Evolutionary conservation across 805 yeast genomes (phyloP).

Genomic region (Lipomyces oligophaga): DNA sequence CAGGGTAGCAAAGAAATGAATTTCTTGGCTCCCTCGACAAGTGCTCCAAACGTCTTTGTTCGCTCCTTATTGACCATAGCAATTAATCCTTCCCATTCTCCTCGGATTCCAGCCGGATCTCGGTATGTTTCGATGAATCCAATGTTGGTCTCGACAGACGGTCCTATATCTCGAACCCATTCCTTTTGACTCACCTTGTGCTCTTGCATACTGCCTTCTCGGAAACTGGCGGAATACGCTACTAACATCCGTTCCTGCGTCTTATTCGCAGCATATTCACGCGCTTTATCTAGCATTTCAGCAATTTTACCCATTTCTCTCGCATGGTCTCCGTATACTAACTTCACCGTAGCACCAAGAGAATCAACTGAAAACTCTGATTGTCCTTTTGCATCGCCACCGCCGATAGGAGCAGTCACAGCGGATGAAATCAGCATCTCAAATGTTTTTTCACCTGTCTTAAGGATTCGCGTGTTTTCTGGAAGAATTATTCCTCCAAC

Average conservation of each 20-base stretch:
- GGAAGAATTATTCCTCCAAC: slow-evolving; percentile 64
- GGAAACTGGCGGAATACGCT: slow-evolving; percentile 63
- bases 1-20: slow-evolving; percentile 73
- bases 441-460: slow-evolving; percentile 46
- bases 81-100: slow-evolving; percentile 90
- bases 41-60: slow-evolving; percentile 68
- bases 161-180: slow-evolving; percentile 87
- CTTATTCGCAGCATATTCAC: slow-evolving; percentile 63
- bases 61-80: slow-evolving; percentile 87
- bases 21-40: slow-evolving; percentile 63
- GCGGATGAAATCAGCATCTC: slow-evolving; percentile 69
- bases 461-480: slow-evolving; percentile 74
- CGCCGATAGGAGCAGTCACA: slow-evolving; percentile 2
- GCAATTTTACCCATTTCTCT: slow-evolving; percentile 61
- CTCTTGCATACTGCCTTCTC: slow-evolving; percentile 77
- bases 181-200: slow-evolving; percentile 78
- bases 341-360: slow-evolving; percentile 42
- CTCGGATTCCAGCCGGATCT: slow-evolving; percentile 87
- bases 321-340: slow-evolving; percentile 76
- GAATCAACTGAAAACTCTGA: slow-evolving; percentile 40
- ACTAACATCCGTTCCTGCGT: slow-evolving; percentile 64
- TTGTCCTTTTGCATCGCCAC: slow-evolving; percentile 22
- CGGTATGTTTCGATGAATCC: slow-evolving; percentile 92
- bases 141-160: slow-evolving; percentile 71
- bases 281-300: slow-evolving; percentile 54